A percentile compares a stretch with the other conserved stretches of the same genome.
These are phyloP conservation scores for Pistacia vera DNA, from an alignment of 345 rosid genomes.

Conservation along the genomic window DNA sequence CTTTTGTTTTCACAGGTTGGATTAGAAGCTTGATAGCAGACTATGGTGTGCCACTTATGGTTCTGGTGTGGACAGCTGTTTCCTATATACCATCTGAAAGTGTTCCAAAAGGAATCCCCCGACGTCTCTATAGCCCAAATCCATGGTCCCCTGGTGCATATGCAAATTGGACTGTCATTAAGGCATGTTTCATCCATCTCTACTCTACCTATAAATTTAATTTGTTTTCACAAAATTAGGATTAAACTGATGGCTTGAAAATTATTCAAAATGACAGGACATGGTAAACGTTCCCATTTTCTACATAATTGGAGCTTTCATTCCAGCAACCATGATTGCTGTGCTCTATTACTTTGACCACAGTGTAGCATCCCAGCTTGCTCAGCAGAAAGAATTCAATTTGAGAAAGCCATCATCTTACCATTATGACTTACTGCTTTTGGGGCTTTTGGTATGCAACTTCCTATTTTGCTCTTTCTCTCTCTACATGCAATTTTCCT, in stretches of 20 bases:
- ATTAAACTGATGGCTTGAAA: conserved; percentile 11
- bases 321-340: conserved; percentile 98
- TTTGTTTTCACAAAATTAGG: not conserved
- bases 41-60: conserved; percentile 96
- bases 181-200: conserved; percentile 38
- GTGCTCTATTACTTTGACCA: conserved; percentile 96
- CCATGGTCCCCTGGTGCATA: conserved; percentile 98
- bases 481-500: not conserved
- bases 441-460: conserved; percentile 71
- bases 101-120: conserved; percentile 91
- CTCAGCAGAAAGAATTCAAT: conserved; percentile 94
- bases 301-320: conserved; percentile 88
- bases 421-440: conserved; percentile 87
- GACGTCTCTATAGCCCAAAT: conserved; percentile 91
- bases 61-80: conserved; percentile 84
- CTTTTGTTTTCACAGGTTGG: conserved; percentile 56
- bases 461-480: not conserved
- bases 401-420: conserved; percentile 90
- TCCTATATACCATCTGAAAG: conserved; percentile 75
- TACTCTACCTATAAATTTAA: not conserved
- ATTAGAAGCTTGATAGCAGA: conserved; percentile 88
- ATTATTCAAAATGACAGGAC: conserved; percentile 46
- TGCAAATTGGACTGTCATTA: conserved; percentile 83
- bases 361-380: conserved; percentile 97
- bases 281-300: conserved; percentile 78